Conservation (phyloP, 495 filamentous ascomycete species). For the Penicillium samsonianum region DNA sequence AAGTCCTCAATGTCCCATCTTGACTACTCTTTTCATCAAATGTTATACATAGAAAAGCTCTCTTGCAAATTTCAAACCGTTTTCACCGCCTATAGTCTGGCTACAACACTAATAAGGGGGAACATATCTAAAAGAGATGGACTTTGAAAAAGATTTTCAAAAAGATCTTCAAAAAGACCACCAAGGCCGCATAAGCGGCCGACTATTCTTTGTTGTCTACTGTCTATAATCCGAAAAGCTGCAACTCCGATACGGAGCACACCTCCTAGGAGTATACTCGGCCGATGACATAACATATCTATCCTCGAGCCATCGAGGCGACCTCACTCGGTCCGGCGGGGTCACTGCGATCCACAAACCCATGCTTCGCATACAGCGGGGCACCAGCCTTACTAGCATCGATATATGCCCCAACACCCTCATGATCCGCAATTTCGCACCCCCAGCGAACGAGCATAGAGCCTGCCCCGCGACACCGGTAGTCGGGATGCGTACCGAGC, state of each 20-base stretch:
- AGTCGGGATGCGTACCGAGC: conserved; percentile 51
- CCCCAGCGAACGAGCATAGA: conserved; percentile 53
- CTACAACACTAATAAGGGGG: no score
- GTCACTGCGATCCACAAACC: conserved; percentile 34
- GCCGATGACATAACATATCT: not conserved
- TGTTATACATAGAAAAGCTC: no score
- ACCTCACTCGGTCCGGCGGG: conserved; percentile 7
- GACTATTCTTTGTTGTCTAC: not conserved
- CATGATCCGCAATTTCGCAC: conserved; percentile 41
- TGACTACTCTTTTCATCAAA: no score
- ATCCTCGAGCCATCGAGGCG: conserved; percentile 10
- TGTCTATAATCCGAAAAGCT: not conserved
- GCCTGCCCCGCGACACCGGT: conserved; percentile 51
- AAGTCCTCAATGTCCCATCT: not conserved
- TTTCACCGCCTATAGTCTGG: no score
- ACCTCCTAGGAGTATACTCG: not conserved
- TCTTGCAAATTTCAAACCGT: no score
- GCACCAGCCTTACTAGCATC: conserved; percentile 35
- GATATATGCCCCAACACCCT: conserved; percentile 32
- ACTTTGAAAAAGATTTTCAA: no score
- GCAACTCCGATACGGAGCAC: no score
- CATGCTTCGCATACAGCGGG: conserved; percentile 32
- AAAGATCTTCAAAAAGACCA: no score
- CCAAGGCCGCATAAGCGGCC: no score
- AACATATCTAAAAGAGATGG: no score